Conservation (phyloP, 192 early-diverging fungal species). For the Coemansia sp. region DNA sequence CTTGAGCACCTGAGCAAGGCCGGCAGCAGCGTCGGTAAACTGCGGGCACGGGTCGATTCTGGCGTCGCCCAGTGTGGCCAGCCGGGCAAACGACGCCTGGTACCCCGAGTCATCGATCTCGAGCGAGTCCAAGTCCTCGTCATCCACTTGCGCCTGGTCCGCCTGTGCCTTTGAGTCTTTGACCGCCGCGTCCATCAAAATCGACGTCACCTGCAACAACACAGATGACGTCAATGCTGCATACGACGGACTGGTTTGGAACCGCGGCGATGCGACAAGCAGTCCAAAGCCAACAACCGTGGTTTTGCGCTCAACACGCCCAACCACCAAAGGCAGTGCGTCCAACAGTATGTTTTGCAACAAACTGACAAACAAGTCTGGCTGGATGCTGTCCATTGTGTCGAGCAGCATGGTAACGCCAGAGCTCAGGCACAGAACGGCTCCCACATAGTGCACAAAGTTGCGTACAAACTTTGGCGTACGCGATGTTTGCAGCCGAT, state of each 20-base stretch:
- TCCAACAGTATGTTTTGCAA: slow-evolving; percentile 49
- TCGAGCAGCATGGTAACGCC: slow-evolving; percentile 34
- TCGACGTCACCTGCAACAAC: slow-evolving; percentile 32
- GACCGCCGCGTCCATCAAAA: slow-evolving; percentile 47
- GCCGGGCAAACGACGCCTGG: slow-evolving; percentile 77
- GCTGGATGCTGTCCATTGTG: slow-evolving; percentile 51
- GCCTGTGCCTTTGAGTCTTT: slow-evolving; percentile 41
- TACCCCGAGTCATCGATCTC: slow-evolving; percentile 85
- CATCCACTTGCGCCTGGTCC: slow-evolving; percentile 25
- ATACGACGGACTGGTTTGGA: slow-evolving; percentile 20
- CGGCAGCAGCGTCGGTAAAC: slow-evolving; percentile 39
- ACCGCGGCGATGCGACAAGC: slow-evolving; percentile 30
- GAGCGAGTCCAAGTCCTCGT: slow-evolving; percentile 63
- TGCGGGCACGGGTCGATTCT: slow-evolving; percentile 66
- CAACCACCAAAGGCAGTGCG: slow-evolving; percentile 34
- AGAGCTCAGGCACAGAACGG: slow-evolving; percentile 34
- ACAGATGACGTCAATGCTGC: slow-evolving; percentile 23
- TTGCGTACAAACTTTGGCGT: slow-evolving; percentile 37
- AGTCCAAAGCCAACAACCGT: slow-evolving; percentile 45
- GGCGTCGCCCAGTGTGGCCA: slow-evolving; percentile 67
- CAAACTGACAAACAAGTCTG: slow-evolving; percentile 34
- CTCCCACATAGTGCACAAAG: slow-evolving; percentile 48
- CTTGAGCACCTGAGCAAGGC: slow-evolving; percentile 33
- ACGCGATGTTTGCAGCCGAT: slow-evolving; percentile 52
- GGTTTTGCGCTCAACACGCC: slow-evolving; percentile 52